Base-by-base conservation (phyloP, 2,329 filamentous ascomycete genomes). In the Fusarium sp. region DNA sequence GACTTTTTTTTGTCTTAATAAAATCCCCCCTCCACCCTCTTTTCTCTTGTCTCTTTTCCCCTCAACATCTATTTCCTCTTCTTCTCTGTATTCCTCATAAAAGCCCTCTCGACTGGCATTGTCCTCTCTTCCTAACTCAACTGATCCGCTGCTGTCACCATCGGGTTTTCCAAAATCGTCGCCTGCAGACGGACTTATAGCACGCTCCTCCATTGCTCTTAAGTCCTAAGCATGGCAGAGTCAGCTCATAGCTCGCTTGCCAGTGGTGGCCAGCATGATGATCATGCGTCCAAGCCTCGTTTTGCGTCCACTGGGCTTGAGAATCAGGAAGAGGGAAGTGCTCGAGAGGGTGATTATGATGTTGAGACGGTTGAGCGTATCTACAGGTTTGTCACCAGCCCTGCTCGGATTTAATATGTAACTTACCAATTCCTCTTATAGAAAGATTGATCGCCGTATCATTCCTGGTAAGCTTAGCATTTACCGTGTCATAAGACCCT, bases 391-490 rank as follows among this genome's bases (percentile, higher is more conserved):
- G 65, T 51, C 12, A 17, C 45, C 12, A 44, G 12, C 23, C 28
- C 6, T 8, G 21, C 38, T 26, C 17, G 14, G 2, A 23, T 39
- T 11, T 11, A 4, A 15, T 19, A n/a, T 11, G 20, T 48, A 32
- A 7, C 65, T 68, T 17, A 68, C 30, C 21, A 23, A 11, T 26
- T 36, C 7, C 1, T n/a, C 5, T 20, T 23, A 8, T 23, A 68
- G 80, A 68, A 88, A 87, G 74, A 81, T 88, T 46, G 86, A 89
- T 74, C 75, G 77, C 24, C 84, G 86, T 70, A 88, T 89, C 73
- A 88, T 89, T 66, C 86, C 86, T 67, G 82, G 84, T 86, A 74
- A 65, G 77, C 68, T 1, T 20, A 4, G 7, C n/a, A 9, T 12
- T 7, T 3, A 3, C n/a, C 28, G 36, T 14, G 7, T 5, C 30